phyloP scores from a whole-genome alignment of 225 moss, liverwort and hornwort species.

The Sphagnum contortum region DNA sequence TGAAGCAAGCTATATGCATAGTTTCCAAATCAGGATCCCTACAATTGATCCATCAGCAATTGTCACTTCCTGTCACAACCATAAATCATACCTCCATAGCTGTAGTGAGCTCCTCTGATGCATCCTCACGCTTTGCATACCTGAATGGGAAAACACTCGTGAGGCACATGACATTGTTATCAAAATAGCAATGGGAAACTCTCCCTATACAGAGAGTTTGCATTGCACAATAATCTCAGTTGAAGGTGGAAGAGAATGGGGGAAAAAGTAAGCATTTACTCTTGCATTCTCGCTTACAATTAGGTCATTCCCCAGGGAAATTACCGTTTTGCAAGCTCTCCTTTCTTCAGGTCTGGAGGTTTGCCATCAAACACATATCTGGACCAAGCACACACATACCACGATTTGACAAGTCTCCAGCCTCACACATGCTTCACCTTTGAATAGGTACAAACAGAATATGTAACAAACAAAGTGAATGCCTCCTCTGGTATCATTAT shows the following conservation, averaged over 20 bases:
- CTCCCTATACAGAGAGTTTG: too few relatives aligned
- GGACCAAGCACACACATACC: slow-evolving; percentile 11
- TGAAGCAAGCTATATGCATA: neutral
- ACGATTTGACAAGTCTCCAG: too few relatives aligned
- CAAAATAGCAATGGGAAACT: neutral
- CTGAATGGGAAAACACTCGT: slow-evolving; percentile 11
- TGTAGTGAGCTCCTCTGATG: slow-evolving; percentile 51
- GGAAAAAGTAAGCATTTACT: too few relatives aligned
- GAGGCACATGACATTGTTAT: neutral
- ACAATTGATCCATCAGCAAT: neutral
- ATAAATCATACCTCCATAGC: slow-evolving; percentile 55
- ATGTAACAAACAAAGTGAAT: too few relatives aligned
- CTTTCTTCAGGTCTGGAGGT: slow-evolving; percentile 82
- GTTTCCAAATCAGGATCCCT: neutral
- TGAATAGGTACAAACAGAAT: too few relatives aligned
- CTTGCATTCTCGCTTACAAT: too few relatives aligned
- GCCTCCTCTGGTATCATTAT: too few relatives aligned
- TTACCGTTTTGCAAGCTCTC: slow-evolving; percentile 82
- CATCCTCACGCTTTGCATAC: slow-evolving; percentile 77
- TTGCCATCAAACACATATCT: slow-evolving; percentile 89
- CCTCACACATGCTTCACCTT: too few relatives aligned
- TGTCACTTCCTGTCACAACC: too few relatives aligned
- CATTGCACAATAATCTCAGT: too few relatives aligned
- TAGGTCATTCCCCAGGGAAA: too few relatives aligned
- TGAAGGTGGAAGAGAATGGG: too few relatives aligned